A percentile compares a stretch with the other conserved stretches of the same genome.
Conservation (phyloP, 306 rosid genomes). For the Cucumis hystrix region DNA sequence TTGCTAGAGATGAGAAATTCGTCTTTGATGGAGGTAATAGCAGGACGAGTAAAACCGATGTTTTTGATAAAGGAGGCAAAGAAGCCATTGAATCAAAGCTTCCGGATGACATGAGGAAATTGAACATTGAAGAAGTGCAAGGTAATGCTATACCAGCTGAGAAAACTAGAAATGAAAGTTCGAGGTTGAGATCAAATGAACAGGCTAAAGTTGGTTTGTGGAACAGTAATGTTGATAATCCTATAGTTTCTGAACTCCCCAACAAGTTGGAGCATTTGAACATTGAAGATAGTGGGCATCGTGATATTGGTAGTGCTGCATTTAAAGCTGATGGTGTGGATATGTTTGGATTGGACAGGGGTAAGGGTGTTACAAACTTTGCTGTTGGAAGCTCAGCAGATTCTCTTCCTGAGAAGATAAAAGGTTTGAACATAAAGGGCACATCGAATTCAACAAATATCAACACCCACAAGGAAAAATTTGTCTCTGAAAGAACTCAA, state of each 20-base stretch:
- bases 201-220: conserved; percentile 9
- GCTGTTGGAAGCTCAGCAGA: conserved; percentile 15
- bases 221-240: conserved; percentile 8
- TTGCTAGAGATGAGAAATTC: conserved; percentile 13
- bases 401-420: conserved; percentile 32
- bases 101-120: conserved; percentile 36
- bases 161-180: conserved; percentile 13
- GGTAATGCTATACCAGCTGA: conserved; percentile 6
- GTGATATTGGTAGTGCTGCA: conserved; percentile 3
- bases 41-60: not conserved
- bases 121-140: conserved; percentile 31
- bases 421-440: conserved; percentile 40
- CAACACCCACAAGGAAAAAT: conserved; percentile 2
- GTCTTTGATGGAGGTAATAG: not conserved
- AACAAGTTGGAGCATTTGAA: conserved; percentile 45
- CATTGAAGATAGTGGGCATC: conserved; percentile 20
- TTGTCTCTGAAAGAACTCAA: conserved; percentile 8
- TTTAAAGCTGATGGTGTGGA: conserved; percentile 5
- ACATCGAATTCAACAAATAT: conserved; percentile 3
- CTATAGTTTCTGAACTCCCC: conserved; percentile 33
- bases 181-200: conserved; percentile 11
- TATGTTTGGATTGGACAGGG: conserved; percentile 14
- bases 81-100: conserved; percentile 19
- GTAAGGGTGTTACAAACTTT: conserved; percentile 5
- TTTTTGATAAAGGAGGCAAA: not conserved